Evolutionary conservation across 495 filamentous ascomycete genomes (phyloP).

Genomic region (Rhizodiscina lignyota): DNA sequence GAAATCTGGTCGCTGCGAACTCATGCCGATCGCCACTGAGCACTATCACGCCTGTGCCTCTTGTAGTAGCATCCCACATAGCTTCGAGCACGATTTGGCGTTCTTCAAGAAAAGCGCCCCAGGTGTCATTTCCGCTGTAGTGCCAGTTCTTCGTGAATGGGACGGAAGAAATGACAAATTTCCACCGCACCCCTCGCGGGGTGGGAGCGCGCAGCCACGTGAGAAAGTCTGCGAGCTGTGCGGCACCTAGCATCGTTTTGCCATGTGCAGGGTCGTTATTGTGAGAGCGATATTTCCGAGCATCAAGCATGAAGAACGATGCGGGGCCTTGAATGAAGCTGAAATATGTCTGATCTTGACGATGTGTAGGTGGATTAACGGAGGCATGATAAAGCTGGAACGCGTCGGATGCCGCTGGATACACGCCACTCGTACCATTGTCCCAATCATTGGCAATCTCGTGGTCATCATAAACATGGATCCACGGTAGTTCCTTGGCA

Average conservation of each 20-base stretch:
- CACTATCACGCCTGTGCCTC: conserved; percentile 61
- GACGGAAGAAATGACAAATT: conserved; percentile 71
- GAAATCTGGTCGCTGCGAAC: conserved; percentile 82
- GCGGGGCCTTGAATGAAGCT: conserved; percentile 77
- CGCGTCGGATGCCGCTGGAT: conserved; percentile 62
- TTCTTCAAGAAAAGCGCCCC: conserved; percentile 77
- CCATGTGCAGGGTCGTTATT: conserved; percentile 28
- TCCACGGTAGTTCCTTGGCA: conserved; percentile 66
- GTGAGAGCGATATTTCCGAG: conserved; percentile 65
- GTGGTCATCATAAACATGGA: conserved; percentile 91
- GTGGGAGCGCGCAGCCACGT: conserved; percentile 53
- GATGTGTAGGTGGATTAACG: conserved; percentile 54
- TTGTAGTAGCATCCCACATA: conserved; percentile 66
- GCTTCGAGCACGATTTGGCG: conserved; percentile 63
- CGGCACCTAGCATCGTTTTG: conserved; percentile 74
- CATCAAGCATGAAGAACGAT: conserved; percentile 89
- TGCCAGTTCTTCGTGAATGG: conserved; percentile 97
- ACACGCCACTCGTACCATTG: conserved; percentile 53
- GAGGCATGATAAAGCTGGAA: conserved; percentile 73
- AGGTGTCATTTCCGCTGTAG: conserved; percentile 68
- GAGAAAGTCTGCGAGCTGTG: conserved; percentile 66
- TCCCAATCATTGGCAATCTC: conserved; percentile 91
- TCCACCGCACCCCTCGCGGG: conserved; percentile 66
- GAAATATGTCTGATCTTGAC: conserved; percentile 56
- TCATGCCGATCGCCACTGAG: conserved; percentile 87